These are phyloP conservation scores for Madurella fahalii DNA, from an alignment of 2,329 filamentous ascomycete species.

Conservation along the genomic window DNA sequence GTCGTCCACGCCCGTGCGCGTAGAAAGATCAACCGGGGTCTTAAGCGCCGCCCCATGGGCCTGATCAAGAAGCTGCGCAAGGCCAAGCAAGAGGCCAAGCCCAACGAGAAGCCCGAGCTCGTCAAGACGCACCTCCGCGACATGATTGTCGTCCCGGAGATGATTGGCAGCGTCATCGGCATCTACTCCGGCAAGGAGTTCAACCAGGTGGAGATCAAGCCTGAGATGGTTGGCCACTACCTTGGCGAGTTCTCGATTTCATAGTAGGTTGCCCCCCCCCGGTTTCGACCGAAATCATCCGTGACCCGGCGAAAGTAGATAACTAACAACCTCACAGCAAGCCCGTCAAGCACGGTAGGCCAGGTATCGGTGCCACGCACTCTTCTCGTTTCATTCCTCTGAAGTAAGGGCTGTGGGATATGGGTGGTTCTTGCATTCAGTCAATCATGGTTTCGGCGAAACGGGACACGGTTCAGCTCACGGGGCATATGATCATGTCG, in stretches of 20 bases:
- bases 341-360: slow-evolving; percentile 99
- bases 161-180: slow-evolving; percentile 97
- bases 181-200: slow-evolving; percentile 99
- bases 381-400: slow-evolving; percentile 99
- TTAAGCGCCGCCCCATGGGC: slow-evolving; percentile 99
- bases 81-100: slow-evolving; percentile 97
- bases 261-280: slow-evolving; percentile 66
- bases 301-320: neutral
- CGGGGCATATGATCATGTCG: slow-evolving; percentile 20
- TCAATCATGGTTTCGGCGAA: slow-evolving; percentile 53
- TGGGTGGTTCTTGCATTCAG: slow-evolving; percentile 53
- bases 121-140: slow-evolving; percentile 99
- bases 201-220: slow-evolving; percentile 99
- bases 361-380: slow-evolving; percentile 99
- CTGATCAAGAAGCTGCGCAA: slow-evolving; percentile 99
- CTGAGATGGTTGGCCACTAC: slow-evolving; percentile 99
- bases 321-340: slow-evolving; percentile 66
- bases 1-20: slow-evolving; percentile 98
- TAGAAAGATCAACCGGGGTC: slow-evolving; percentile 97
- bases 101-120: slow-evolving; percentile 99
- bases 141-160: slow-evolving; percentile 99
- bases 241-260: slow-evolving; percentile 99
- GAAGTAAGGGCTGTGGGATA: slow-evolving; percentile 69
- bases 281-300: neutral
- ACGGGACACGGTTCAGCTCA: slow-evolving; percentile 51